A percentile compares a stretch with the other conserved stretches of the same genome.
These are phyloP conservation scores for Mikania micrantha DNA, from an alignment of 129 eudicot species.

Conservation along the genomic window DNA sequence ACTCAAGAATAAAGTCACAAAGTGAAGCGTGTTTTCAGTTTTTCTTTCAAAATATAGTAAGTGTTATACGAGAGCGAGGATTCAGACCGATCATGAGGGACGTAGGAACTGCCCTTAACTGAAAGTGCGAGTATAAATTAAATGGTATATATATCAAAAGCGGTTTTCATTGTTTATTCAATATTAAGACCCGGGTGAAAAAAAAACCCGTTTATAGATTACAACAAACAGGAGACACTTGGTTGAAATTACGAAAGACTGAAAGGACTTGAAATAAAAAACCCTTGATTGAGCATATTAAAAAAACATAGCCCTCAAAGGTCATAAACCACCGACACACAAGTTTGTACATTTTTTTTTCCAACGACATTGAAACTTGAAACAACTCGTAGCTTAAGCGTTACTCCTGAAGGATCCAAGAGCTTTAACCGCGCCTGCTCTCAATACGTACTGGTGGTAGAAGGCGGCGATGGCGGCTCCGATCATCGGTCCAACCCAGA, in stretches of 20 bases:
- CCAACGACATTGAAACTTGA: background rate
- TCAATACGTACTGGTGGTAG: slow-evolving; percentile 23
- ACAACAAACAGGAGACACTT: slow-evolving; percentile 11
- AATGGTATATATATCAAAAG: background rate
- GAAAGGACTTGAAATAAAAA: background rate
- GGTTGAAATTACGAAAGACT: background rate
- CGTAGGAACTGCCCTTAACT: too few relatives aligned
- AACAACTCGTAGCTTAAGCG: too few relatives aligned
- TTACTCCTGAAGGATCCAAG: slow-evolving; percentile 32
- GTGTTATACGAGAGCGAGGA: too few relatives aligned
- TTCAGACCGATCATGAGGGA: too few relatives aligned
- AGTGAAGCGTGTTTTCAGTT: too few relatives aligned
- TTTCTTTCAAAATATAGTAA: too few relatives aligned
- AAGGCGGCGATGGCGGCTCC: slow-evolving; percentile 31
- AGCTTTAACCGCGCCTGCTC: slow-evolving; percentile 6
- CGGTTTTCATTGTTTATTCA: background rate
- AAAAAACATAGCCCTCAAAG: slow-evolving; percentile 11
- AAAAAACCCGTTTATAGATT: slow-evolving; percentile 5
- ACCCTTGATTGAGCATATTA: slow-evolving; percentile 3
- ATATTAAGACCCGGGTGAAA: background rate
- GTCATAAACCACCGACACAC: background rate
- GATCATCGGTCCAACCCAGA: slow-evolving; percentile 32
- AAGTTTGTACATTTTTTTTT: slow-evolving; percentile 23
- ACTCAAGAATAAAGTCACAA: too few relatives aligned
- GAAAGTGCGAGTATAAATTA: background rate